phyloP scores from a whole-genome alignment of 139 green algal species.

The Micromonas pusilla region DNA sequence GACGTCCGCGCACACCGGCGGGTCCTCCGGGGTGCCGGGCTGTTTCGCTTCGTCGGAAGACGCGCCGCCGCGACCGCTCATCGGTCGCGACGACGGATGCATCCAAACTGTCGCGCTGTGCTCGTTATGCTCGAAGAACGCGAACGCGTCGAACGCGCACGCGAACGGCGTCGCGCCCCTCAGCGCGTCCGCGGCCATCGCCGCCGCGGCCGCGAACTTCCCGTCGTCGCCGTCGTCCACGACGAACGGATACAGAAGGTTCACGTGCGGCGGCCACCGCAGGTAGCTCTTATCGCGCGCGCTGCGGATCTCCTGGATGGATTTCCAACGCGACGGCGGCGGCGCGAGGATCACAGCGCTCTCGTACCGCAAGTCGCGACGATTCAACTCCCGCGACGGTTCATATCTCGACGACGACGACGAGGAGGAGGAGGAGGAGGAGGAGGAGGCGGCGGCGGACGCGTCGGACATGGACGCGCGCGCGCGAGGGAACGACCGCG shows the following conservation, averaged over 20 bases:
- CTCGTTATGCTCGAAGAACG: background rate
- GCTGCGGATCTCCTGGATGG: conserved; percentile 49
- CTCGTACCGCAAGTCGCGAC: conserved; percentile 45
- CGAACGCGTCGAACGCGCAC: background rate
- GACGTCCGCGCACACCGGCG: background rate
- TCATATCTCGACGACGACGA: too few relatives aligned
- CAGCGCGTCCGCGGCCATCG: conserved; percentile 18
- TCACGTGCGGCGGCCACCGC: conserved; percentile 67
- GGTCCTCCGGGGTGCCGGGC: background rate
- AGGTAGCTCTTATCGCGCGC: conserved; percentile 52
- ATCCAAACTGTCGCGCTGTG: background rate
- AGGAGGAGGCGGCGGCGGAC: too few relatives aligned
- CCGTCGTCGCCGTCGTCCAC: conserved; percentile 29
- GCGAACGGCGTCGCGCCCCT: background rate
- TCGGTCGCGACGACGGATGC: background rate
- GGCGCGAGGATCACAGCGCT: conserved; percentile 50
- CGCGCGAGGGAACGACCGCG: too few relatives aligned
- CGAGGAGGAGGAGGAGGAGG: too few relatives aligned
- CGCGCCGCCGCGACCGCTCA: background rate
- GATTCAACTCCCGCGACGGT: too few relatives aligned
- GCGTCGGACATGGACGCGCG: too few relatives aligned
- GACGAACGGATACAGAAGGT: conserved; percentile 70
- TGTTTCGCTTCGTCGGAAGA: background rate
- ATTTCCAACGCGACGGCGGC: conserved; percentile 28
- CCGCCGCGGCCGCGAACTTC: conserved; percentile 38